Conservation (phyloP, 78 protist species). For the Fonticula alba region DNA sequence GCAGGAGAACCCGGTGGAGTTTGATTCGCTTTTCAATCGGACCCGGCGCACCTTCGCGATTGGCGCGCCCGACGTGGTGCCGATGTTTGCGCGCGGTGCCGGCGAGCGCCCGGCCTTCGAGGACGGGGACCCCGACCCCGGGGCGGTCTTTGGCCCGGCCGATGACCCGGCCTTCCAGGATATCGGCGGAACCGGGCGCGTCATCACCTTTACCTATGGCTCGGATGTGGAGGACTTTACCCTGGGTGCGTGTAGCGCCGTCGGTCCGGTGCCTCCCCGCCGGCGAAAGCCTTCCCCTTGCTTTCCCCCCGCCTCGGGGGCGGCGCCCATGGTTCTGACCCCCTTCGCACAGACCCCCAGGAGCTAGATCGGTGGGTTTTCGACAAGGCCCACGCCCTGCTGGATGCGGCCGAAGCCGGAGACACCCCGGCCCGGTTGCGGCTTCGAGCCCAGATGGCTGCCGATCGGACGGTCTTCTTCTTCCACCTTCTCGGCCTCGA, state of each 20-base stretch:
- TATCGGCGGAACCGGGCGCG: background rate
- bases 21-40: conserved; percentile 59
- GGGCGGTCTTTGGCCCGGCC: too few species aligned
- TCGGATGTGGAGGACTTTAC: conserved; percentile 45
- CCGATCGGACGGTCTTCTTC: conserved; percentile 26
- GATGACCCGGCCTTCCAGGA: too few species aligned
- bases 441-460: conserved; percentile 13
- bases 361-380: conserved; percentile 58
- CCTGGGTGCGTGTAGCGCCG: background rate
- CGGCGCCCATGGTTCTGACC: background rate
- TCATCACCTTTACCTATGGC: conserved; percentile 11
- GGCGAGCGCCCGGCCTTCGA: background rate
- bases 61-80: conserved; percentile 62
- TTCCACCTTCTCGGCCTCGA: conserved; percentile 69
- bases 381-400: conserved; percentile 19
- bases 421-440: background rate
- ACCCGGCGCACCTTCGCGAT: conserved; percentile 30
- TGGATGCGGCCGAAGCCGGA: conserved; percentile 14
- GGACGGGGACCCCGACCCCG: too few species aligned
- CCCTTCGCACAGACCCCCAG: conserved; percentile 10
- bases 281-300: background rate
- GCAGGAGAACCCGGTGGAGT: conserved; percentile 61
- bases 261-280: background rate
- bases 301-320: background rate
- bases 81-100: conserved; percentile 58